Evolutionary conservation across 768 basidiomycete genomes (phyloP).

Genomic region (Boletus sp.): DNA sequence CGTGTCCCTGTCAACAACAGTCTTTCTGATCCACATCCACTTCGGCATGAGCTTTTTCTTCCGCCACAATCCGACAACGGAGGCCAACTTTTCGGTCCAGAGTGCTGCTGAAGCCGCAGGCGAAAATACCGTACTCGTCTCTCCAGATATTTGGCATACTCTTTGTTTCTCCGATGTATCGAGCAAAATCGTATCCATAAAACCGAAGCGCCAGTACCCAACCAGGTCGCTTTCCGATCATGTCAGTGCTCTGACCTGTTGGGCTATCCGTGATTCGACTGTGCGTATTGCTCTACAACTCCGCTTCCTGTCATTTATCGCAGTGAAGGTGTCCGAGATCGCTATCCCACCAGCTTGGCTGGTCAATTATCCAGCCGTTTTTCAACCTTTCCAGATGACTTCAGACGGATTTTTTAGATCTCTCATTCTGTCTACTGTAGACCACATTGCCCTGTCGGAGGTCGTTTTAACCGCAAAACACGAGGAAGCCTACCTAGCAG

Average conservation of each 20-base stretch:
- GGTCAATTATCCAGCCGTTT: slow-evolving; percentile 35
- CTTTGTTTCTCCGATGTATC: slow-evolving; percentile 18
- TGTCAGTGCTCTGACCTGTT: slow-evolving; percentile 29
- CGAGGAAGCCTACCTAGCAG: slow-evolving; percentile 45
- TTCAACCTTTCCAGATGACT: slow-evolving; percentile 23
- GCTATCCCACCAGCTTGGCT: slow-evolving; percentile 43
- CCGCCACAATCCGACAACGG: slow-evolving; percentile 20
- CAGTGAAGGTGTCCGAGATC: slow-evolving; percentile 32
- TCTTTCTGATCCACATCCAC: background rate
- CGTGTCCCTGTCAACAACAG: too few species aligned
- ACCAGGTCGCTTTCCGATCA: background rate
- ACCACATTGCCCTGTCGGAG: slow-evolving; percentile 43
- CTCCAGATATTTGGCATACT: slow-evolving; percentile 29
- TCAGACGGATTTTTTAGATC: slow-evolving; percentile 11
- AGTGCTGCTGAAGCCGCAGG: slow-evolving; percentile 2
- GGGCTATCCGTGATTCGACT: slow-evolving; percentile 36
- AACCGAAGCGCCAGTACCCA: slow-evolving; percentile 14
- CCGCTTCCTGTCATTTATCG: slow-evolving; percentile 21
- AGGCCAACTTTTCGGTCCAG: slow-evolving; percentile 31
- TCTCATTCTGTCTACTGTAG: slow-evolving; percentile 22
- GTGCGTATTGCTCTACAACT: slow-evolving; percentile 30
- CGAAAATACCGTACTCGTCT: slow-evolving; percentile 31
- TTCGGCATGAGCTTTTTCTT: slow-evolving; percentile 39
- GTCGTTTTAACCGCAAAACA: slow-evolving; percentile 56
- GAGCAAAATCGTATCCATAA: slow-evolving; percentile 24